Percentiles rank a stretch among this genome's conserved stretches.
phyloP scores from a whole-genome alignment of 176 grass and related monocot species.

The Avena atlantica region DNA sequence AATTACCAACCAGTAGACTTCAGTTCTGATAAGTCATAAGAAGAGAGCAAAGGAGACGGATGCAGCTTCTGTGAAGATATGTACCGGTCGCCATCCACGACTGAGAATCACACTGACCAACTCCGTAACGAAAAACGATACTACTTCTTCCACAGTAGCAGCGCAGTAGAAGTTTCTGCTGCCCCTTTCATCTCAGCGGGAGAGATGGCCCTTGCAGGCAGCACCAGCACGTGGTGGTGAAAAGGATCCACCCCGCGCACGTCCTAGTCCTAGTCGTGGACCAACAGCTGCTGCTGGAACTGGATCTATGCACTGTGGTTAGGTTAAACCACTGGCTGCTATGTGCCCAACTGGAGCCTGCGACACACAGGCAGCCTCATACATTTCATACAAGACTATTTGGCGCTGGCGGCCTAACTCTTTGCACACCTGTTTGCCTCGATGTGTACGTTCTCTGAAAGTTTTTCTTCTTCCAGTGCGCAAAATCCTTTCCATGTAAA shows the following conservation, averaged over 20 bases:
- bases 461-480: background rate
- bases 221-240: slow-evolving; percentile 19
- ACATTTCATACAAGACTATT: background rate
- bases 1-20: background rate
- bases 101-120: background rate
- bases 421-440: background rate
- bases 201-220: background rate
- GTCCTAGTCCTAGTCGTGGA: slow-evolving; percentile 16
- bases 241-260: slow-evolving; percentile 21
- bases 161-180: background rate
- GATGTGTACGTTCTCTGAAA: background rate
- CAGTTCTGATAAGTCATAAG: background rate
- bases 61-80: background rate
- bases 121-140: background rate
- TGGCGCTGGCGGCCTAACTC: background rate
- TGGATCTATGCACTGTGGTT: background rate
- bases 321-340: background rate
- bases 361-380: background rate
- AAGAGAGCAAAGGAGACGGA: background rate
- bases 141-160: background rate
- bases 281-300: slow-evolving; percentile 14
- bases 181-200: background rate
- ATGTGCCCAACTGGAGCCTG: background rate
- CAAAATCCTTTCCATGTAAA: background rate
- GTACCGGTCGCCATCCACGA: background rate